phyloP scores from a whole-genome alignment of 2,329 filamentous ascomycete species.

The Onygena corvina region DNA sequence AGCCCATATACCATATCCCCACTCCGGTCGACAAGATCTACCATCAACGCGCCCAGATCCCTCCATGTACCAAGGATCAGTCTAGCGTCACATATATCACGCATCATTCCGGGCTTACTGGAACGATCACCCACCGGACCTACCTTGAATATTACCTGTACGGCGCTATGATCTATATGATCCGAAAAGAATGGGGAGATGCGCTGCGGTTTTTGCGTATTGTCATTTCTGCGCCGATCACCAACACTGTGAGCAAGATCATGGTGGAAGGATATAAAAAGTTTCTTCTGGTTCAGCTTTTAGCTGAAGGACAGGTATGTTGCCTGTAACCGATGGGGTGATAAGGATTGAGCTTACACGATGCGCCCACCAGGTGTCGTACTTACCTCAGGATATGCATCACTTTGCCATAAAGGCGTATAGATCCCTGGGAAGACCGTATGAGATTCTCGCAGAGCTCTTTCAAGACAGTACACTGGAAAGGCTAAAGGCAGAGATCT shows the following conservation, averaged over 20 bases:
- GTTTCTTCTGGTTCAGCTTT: slow-evolving; percentile 66
- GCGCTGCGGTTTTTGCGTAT: slow-evolving; percentile 52
- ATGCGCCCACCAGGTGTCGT: slow-evolving; percentile 30
- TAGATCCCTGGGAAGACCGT: slow-evolving; percentile 51
- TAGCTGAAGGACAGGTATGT: slow-evolving; percentile 52
- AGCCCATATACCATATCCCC: slow-evolving; percentile 34
- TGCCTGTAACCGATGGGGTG: neutral
- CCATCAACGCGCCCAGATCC: slow-evolving; percentile 17
- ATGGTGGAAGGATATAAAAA: slow-evolving; percentile 89
- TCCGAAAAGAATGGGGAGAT: slow-evolving; percentile 48
- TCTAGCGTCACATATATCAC: slow-evolving; percentile 28
- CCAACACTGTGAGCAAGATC: slow-evolving; percentile 55
- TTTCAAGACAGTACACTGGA: slow-evolving; percentile 52
- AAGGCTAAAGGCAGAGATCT: slow-evolving; percentile 52
- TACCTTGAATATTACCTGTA: slow-evolving; percentile 55
- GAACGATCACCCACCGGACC: slow-evolving; percentile 30
- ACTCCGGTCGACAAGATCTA: slow-evolving; percentile 18
- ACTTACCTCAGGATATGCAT: slow-evolving; percentile 37
- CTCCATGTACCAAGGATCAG: slow-evolving; percentile 24
- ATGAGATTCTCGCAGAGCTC: slow-evolving; percentile 55
- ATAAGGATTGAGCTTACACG: slow-evolving; percentile 9
- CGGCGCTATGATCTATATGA: slow-evolving; percentile 53
- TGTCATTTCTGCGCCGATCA: slow-evolving; percentile 54
- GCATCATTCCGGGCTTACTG: slow-evolving; percentile 28
- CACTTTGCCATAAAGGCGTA: slow-evolving; percentile 47